Evolutionary conservation across 306 rosid genomes (phyloP).

Genomic region (Pueraria montana): DNA sequence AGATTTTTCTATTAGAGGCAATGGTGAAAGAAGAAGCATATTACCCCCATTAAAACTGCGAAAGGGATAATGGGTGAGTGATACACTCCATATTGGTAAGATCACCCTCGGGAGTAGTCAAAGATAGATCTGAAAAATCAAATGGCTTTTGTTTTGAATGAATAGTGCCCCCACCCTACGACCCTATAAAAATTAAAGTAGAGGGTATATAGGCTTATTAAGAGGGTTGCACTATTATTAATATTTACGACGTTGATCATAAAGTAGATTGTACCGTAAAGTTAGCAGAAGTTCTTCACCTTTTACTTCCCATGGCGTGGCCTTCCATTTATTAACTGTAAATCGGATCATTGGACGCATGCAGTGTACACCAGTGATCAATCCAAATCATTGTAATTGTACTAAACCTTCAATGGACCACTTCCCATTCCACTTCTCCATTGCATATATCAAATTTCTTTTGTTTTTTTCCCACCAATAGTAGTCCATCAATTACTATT

Average conservation of each 20-base stretch:
- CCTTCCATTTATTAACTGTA: slow-evolving; percentile 52
- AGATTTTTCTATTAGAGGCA: background rate
- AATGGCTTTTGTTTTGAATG: slow-evolving; percentile 37
- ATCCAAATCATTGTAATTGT: slow-evolving; percentile 64
- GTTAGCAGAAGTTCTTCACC: slow-evolving; percentile 43
- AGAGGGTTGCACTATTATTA: slow-evolving; percentile 37
- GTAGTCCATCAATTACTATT: background rate
- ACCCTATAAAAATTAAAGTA: slow-evolving; percentile 15
- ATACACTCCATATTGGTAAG: slow-evolving; percentile 3
- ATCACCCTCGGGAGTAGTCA: slow-evolving; percentile 10
- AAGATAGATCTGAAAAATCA: slow-evolving; percentile 19
- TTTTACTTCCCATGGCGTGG: slow-evolving; percentile 46
- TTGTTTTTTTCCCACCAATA: background rate
- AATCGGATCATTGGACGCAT: slow-evolving; percentile 62
- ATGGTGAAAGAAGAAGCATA: background rate
- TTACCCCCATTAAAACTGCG: background rate
- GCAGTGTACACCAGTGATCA: slow-evolving; percentile 60
- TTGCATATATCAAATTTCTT: background rate
- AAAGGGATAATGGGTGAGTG: background rate
- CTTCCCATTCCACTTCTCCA: slow-evolving; percentile 29
- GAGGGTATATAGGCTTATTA: slow-evolving; percentile 53
- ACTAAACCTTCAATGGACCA: slow-evolving; percentile 55
- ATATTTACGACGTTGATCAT: slow-evolving; percentile 28
- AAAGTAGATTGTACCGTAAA: slow-evolving; percentile 55
- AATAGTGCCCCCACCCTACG: slow-evolving; percentile 53